Conservation (phyloP, 805 yeast genomes). For the Torulaspora quercuum region DNA sequence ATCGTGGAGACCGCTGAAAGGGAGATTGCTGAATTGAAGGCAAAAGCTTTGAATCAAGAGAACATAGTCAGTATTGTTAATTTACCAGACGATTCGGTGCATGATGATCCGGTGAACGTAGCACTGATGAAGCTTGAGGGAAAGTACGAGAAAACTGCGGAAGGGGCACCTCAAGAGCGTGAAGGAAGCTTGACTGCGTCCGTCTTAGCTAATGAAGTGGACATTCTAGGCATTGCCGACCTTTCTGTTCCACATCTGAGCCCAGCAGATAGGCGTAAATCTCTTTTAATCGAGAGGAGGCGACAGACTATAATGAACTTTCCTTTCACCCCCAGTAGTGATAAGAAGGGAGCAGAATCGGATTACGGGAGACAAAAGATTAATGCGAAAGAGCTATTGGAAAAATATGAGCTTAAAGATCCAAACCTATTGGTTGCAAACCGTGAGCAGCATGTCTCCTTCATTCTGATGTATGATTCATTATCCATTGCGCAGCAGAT, state of each 20-base stretch:
- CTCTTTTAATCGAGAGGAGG: conserved; percentile 39
- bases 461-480: conserved; percentile 70
- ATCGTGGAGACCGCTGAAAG: conserved; percentile 10
- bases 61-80: conserved; percentile 70
- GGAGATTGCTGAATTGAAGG: conserved; percentile 13
- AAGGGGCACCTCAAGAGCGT: conserved; percentile 8
- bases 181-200: conserved; percentile 19
- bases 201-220: conserved; percentile 20
- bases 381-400: conserved; percentile 27
- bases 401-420: conserved; percentile 29
- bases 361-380: conserved; percentile 10
- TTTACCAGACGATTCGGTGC: conserved; percentile 72
- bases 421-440: conserved; percentile 27
- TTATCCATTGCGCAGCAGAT: conserved; percentile 69
- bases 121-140: conserved; percentile 83
- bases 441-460: conserved; percentile 67
- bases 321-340: conserved; percentile 36
- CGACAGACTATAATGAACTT: conserved; percentile 38
- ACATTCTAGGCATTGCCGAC: conserved; percentile 18
- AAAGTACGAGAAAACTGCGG: conserved; percentile 33
- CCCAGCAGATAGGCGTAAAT: conserved; percentile 28
- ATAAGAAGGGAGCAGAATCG: conserved; percentile 9
- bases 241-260: conserved; percentile 15
- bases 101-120: conserved; percentile 65
- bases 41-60: conserved; percentile 7